Evolutionary conservation across 345 rosid genomes (phyloP), one percentile per base, ranked within the genome.

Genomic region (Alliaria petiolata): DNA sequence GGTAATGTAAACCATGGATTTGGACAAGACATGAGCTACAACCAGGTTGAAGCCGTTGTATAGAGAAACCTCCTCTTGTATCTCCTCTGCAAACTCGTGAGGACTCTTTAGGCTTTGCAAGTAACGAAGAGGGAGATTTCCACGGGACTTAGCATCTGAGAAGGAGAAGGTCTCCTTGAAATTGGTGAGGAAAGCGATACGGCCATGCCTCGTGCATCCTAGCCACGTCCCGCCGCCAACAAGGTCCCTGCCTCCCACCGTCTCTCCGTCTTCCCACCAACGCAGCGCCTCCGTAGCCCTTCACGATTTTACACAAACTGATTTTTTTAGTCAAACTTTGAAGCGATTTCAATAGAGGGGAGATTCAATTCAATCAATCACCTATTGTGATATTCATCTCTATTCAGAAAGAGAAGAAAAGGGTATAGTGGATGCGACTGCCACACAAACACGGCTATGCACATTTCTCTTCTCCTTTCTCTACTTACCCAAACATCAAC

Each of bases 221-320:
- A 90, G 67, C 95, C 96, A 92, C 22, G 98, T 86, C 34, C 96
- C 96, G 11, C 96, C 92, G 14, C 86, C 96, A 19, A 75, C 45
- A 22, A 65, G 90, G 75, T 90, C 95, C 83, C 82, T 83, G 40
- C 93, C 96, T 15, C 96, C 96, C 44, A 86, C 44, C 65, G 91
- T 84, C 71, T 80, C 82, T 9, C 70, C 87, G 63, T 79, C 86
- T 65, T 76, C 81, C 92, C 95, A 87, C 92, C 95, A 89, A 39
- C 69, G 80, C 58, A 89, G 66, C 31, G 93, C 62, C 72, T 87
- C 86, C 17, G 95, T 82, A 54, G 86, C 82, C 84, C 97, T 88
- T 19, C 22, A 39, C 7, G 40, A 34, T 33, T 33, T 14, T 26
- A 22, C 1, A 22, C 3, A 22, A 22, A 22, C 25, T 1, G 25